phyloP scores from a whole-genome alignment of 1,139 yeast genomes.

The Suhomyces wounanorum region DNA sequence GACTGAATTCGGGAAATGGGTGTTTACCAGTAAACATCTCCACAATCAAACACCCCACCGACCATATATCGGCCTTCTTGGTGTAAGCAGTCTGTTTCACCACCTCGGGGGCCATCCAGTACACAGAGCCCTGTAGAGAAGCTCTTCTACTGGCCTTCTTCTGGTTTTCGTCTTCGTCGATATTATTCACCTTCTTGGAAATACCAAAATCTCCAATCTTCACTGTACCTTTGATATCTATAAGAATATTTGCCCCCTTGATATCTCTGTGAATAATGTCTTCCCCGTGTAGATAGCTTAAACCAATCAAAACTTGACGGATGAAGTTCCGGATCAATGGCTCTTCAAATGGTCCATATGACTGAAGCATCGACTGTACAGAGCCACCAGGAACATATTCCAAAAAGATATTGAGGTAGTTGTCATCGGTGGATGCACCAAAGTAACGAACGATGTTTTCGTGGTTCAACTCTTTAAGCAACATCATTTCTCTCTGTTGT shows the following conservation, averaged over 20 bases:
- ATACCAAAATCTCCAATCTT: conserved; percentile 95
- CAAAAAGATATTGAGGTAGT: conserved; percentile 74
- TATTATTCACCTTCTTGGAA: conserved; percentile 65
- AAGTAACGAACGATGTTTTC: conserved; percentile 89
- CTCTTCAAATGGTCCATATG: conserved; percentile 92
- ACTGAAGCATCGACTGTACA: conserved; percentile 78
- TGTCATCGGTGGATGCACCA: conserved; percentile 78
- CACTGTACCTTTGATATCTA: conserved; percentile 87
- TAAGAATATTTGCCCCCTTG: conserved; percentile 88
- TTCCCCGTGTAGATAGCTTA: conserved; percentile 76
- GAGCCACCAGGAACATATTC: conserved; percentile 98
- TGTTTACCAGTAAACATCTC: conserved; percentile 96
- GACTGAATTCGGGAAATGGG: conserved; percentile 91
- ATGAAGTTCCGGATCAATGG: conserved; percentile 82
- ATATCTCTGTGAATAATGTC: conserved; percentile 90
- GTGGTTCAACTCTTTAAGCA: conserved; percentile 80
- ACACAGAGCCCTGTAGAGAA: conserved; percentile 89
- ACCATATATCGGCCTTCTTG: conserved; percentile 92
- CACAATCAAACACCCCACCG: conserved; percentile 85
- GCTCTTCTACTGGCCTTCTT: conserved; percentile 58
- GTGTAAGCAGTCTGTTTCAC: conserved; percentile 90
- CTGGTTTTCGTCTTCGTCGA: conserved; percentile 26
- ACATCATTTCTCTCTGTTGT: conserved; percentile 83
- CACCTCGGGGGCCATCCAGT: conserved; percentile 99
- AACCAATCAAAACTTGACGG: conserved; percentile 79